Evolutionary conservation across 352 stramenopile genomes (phyloP).

Genomic region (Phytopythium vexans): DNA sequence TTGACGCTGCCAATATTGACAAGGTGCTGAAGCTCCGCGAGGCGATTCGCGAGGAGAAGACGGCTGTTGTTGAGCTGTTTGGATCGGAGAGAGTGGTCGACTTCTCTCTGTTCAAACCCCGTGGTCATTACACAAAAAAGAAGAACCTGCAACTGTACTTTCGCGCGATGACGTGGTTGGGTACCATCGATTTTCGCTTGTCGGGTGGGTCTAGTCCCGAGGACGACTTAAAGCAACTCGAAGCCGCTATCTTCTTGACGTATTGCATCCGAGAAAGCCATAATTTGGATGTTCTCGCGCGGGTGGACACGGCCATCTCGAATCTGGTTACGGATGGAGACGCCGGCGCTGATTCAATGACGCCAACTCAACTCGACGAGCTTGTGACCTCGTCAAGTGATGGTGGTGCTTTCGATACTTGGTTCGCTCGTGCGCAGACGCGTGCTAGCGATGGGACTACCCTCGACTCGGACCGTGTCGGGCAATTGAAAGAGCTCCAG

Average conservation of each 20-base stretch:
- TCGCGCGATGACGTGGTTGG: conserved; percentile 19
- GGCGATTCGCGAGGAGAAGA: conserved; percentile 2
- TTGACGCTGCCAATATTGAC: background rate
- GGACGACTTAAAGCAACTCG: conserved; percentile 12
- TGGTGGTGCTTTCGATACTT: background rate
- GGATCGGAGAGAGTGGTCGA: conserved; percentile 9
- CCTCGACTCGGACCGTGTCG: background rate
- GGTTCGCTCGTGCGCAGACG: too few relatives aligned
- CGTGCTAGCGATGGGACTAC: background rate
- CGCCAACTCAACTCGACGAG: conserved; percentile 1
- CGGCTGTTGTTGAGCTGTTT: conserved; percentile 6
- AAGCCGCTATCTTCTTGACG: conserved; percentile 14
- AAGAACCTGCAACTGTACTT: conserved; percentile 13
- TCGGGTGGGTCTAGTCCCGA: conserved; percentile 7
- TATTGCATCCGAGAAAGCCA: conserved; percentile 6
- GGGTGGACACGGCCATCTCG: conserved; percentile 13
- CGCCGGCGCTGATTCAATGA: conserved; percentile 15
- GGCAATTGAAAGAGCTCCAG: conserved; percentile 6
- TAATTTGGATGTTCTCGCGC: conserved; percentile 1
- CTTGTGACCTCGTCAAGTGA: background rate
- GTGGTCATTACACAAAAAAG: conserved; percentile 22
- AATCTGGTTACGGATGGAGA: conserved; percentile 13
- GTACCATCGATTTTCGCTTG: conserved; percentile 14
- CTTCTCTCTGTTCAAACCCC: conserved; percentile 22
- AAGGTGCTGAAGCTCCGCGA: conserved; percentile 1